Evolutionary conservation across 805 yeast genomes (phyloP).

Genomic region (Phaffomyces thermotolerans): DNA sequence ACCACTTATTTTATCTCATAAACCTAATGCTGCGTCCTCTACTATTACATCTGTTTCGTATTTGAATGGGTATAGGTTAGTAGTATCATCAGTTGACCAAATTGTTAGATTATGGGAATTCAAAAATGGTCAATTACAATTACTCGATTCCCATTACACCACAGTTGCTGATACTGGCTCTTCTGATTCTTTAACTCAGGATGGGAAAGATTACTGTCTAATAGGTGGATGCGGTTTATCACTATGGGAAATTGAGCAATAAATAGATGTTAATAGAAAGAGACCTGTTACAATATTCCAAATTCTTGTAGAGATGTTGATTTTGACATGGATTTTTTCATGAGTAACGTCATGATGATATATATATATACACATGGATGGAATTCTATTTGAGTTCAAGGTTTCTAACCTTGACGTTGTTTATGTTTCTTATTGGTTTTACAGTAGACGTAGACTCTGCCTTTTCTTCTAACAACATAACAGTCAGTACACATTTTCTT

Average conservation of each 20-base stretch:
- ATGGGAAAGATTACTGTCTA: conserved; percentile 29
- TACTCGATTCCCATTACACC: conserved; percentile 47
- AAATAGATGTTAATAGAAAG: not conserved
- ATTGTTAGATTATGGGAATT: conserved; percentile 57
- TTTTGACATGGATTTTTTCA: not conserved
- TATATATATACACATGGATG: not conserved
- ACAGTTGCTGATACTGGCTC: conserved; percentile 91
- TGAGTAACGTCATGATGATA: not conserved
- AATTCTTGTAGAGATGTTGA: too few species aligned
- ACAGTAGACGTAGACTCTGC: conserved; percentile 88
- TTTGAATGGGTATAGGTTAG: conserved; percentile 27
- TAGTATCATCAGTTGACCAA: conserved; percentile 83
- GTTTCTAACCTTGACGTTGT: conserved; percentile 70
- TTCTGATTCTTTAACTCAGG: conserved; percentile 33
- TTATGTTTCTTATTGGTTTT: conserved; percentile 90
- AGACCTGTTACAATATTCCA: too few species aligned
- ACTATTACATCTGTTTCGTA: conserved; percentile 64
- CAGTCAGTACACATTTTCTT: conserved; percentile 92
- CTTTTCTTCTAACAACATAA: conserved; percentile 86
- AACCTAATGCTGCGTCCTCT: conserved; percentile 69
- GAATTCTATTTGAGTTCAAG: not conserved
- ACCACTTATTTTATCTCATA: conserved; percentile 28
- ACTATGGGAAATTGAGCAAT: conserved; percentile 30
- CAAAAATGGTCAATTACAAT: conserved; percentile 18
- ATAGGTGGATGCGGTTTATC: conserved; percentile 86